Conservation (phyloP, 2,329 filamentous ascomycete species). For the Zarea fungicola region DNA sequence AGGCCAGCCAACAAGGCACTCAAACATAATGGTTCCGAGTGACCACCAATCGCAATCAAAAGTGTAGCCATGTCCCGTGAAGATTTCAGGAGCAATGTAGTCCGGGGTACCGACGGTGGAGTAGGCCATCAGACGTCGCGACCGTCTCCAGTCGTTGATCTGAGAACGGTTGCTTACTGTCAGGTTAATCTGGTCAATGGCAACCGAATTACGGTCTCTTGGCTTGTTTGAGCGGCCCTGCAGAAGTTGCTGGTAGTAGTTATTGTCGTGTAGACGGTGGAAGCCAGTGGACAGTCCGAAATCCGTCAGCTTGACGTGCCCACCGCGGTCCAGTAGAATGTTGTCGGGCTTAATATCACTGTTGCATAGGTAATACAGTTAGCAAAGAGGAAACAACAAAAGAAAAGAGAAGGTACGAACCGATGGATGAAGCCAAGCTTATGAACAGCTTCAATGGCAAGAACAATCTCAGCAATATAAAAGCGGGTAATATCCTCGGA, state of each 20-base stretch:
- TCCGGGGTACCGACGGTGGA: constrained; percentile 97
- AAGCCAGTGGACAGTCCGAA: constrained; percentile 97
- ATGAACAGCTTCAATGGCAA: constrained; percentile 98
- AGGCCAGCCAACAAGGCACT: constrained; percentile 97
- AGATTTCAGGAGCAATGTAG: constrained; percentile 98
- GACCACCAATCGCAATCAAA: constrained; percentile 99
- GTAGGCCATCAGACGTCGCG: constrained; percentile 91
- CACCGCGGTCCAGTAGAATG: constrained; percentile 88
- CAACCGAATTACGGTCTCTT: constrained; percentile 85
- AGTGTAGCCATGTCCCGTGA: constrained; percentile 91
- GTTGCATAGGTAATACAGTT: constrained; percentile 2
- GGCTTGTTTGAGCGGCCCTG: constrained; percentile 70
- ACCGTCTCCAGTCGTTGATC: constrained; percentile 98
- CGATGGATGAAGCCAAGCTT: constrained; percentile 97
- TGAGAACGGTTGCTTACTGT: constrained; percentile 96
- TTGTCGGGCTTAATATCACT: constrained; percentile 99
- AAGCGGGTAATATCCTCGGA: constrained; percentile 98
- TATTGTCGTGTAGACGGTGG: constrained; percentile 95
- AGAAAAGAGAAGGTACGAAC: constrained; percentile 47
- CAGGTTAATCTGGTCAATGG: constrained; percentile 95
- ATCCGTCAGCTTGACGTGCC: constrained; percentile 97
- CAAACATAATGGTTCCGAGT: constrained; percentile 98
- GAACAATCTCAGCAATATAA: constrained; percentile 96
- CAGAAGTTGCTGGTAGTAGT: constrained; percentile 95
- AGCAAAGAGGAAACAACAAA: background rate